Evolutionary conservation across 2,329 filamentous ascomycete species (phyloP).

Genomic region (Sporothrix sp.): DNA sequence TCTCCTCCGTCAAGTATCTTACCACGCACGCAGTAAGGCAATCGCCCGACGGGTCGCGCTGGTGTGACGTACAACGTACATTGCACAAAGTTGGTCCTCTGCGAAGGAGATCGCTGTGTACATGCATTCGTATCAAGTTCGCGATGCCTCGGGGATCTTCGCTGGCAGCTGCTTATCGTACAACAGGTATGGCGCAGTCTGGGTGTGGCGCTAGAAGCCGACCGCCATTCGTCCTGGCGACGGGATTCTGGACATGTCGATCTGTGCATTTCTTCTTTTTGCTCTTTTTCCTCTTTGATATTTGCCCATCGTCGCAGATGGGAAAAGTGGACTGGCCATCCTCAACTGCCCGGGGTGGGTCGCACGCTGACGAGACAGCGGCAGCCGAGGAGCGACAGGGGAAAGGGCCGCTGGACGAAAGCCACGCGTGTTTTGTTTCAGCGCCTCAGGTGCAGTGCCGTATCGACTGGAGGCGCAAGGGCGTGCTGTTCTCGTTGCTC

Average conservation of each 20-base stretch:
- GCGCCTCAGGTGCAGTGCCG: conserved; percentile 1
- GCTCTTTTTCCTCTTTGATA: not conserved
- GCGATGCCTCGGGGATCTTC: not conserved
- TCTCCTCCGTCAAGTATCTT: not conserved
- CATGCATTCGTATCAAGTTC: not conserved
- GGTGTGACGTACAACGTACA: no score
- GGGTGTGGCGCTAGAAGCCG: not conserved
- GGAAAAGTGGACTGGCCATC: conserved; percentile 1
- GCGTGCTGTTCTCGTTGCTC: not conserved
- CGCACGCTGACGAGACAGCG: not conserved
- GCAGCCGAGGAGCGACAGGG: not conserved
- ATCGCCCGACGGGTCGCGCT: not conserved
- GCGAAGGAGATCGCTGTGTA: no score
- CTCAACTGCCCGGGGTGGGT: conserved; percentile 5
- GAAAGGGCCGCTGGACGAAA: not conserved
- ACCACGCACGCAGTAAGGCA: no score
- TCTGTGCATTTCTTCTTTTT: not conserved
- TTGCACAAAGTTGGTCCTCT: no score
- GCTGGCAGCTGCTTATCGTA: not conserved
- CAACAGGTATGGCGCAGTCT: not conserved
- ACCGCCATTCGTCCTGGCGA: not conserved
- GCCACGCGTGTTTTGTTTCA: conserved; percentile 6
- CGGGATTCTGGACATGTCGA: conserved; percentile 1
- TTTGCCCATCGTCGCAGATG: not conserved
- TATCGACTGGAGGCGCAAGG: not conserved